phyloP scores from a whole-genome alignment of 352 stramenopile species.

The Aphanomyces euteiches region DNA sequence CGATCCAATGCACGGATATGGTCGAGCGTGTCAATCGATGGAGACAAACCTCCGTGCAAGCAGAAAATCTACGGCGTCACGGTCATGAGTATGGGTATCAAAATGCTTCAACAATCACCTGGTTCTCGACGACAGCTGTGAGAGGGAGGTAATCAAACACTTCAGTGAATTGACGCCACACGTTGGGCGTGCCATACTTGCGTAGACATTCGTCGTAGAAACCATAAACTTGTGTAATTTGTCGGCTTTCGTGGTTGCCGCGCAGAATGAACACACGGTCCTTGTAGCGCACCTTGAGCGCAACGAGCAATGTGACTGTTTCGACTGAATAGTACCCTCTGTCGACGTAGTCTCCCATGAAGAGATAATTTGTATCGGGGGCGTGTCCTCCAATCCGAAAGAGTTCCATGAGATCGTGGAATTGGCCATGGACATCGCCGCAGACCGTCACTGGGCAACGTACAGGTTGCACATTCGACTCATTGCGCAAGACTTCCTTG shows the following conservation, averaged over 20 bases:
- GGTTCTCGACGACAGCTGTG: constrained; percentile 93
- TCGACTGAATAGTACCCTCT: constrained; percentile 96
- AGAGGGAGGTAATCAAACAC: constrained; percentile 96
- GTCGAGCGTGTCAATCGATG: constrained; percentile 89
- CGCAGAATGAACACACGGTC: constrained; percentile 88
- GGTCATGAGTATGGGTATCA: constrained; percentile 42
- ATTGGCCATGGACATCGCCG: constrained; percentile 60
- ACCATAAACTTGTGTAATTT: constrained; percentile 96
- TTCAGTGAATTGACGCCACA: constrained; percentile 80
- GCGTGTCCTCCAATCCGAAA: constrained; percentile 82
- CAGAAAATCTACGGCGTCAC: constrained; percentile 51
- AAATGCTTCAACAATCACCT: constrained; percentile 40
- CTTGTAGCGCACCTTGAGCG: constrained; percentile 93
- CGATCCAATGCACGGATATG: constrained; percentile 92
- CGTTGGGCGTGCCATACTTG: constrained; percentile 94
- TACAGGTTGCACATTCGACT: constrained; percentile 97
- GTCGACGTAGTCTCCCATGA: constrained; percentile 99
- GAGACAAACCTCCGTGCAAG: constrained; percentile 84
- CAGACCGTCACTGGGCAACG: constrained; percentile 96
- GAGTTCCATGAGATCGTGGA: constrained; percentile 64
- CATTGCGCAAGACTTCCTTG: constrained; percentile 94
- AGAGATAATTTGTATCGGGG: constrained; percentile 96
- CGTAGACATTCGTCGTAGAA: constrained; percentile 98
- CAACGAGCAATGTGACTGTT: constrained; percentile 88
- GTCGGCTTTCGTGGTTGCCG: constrained; percentile 94